Evolutionary conservation across 108 stramenopile genomes (phyloP).

Genomic region (Craspedostauros australis): DNA sequence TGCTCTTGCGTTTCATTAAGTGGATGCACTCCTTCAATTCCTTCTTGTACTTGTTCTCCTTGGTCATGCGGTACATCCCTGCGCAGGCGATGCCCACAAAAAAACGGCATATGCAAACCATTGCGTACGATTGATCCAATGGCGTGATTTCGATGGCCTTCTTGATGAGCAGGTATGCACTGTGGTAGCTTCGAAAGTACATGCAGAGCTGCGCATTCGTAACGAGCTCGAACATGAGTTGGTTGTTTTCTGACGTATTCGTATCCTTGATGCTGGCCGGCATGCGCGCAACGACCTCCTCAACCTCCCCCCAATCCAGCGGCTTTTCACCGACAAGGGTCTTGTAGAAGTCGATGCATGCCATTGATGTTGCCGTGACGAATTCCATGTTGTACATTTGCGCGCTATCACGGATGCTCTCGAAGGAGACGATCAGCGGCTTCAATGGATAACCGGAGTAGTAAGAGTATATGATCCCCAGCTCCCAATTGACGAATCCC

Average conservation of each 20-base stretch:
- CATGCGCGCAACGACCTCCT: no score
- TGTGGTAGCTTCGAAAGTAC: slow-evolving; percentile 2
- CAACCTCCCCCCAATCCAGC: background rate
- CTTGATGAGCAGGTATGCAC: background rate
- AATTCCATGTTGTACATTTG: slow-evolving; percentile 8
- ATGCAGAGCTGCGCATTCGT: slow-evolving; percentile 1
- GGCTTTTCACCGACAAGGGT: background rate
- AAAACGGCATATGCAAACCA: background rate
- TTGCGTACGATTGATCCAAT: slow-evolving; percentile 1
- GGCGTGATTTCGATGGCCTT: background rate
- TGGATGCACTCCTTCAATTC: background rate
- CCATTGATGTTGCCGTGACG: background rate
- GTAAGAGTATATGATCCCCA: background rate
- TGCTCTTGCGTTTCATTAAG: background rate
- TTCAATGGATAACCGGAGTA: background rate
- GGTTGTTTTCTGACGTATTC: slow-evolving; percentile 2
- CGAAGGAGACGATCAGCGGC: background rate
- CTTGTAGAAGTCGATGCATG: slow-evolving; percentile 1
- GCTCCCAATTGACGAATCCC: background rate
- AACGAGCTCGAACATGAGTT: background rate
- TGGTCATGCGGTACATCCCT: background rate
- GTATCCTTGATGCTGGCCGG: no score
- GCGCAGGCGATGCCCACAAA: slow-evolving; percentile 2
- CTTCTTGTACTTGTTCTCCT: background rate
- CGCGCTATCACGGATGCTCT: background rate